Evolutionary conservation across 495 filamentous ascomycete species (phyloP).

Genomic region (Podospora pseudocomata): DNA sequence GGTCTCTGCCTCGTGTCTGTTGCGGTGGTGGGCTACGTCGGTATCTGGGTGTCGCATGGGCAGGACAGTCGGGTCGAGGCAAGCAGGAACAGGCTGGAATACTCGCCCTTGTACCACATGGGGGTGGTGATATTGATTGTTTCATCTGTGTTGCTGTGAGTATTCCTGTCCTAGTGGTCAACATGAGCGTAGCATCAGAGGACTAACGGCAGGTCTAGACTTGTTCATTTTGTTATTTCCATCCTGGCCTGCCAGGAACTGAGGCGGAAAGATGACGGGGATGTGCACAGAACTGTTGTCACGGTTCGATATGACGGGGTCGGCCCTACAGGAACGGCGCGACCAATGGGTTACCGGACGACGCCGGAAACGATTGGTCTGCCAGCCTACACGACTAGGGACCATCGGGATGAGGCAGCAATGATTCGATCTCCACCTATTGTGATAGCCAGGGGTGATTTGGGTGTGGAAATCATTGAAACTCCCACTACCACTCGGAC

Average conservation of each 20-base stretch:
- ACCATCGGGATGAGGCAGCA: neutral
- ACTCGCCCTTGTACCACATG: slow-evolving; percentile 21
- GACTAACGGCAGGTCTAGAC: slow-evolving; percentile 7
- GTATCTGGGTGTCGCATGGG: slow-evolving; percentile 25
- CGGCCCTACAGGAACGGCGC: slow-evolving; percentile 21
- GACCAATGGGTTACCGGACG: slow-evolving; percentile 16
- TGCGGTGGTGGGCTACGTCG: slow-evolving; percentile 24
- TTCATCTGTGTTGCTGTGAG: slow-evolving; percentile 17
- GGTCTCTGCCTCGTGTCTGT: slow-evolving; percentile 34
- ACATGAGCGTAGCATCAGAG: neutral
- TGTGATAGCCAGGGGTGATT: slow-evolving; percentile 10
- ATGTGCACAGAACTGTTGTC: slow-evolving; percentile 8
- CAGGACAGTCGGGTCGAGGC: slow-evolving; percentile 10
- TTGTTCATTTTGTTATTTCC: slow-evolving; percentile 23
- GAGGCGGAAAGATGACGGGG: slow-evolving; percentile 17
- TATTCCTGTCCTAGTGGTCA: neutral
- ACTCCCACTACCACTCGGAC: neutral
- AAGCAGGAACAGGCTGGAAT: slow-evolving; percentile 2
- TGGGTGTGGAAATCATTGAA: slow-evolving; percentile 3
- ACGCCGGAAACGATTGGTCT: slow-evolving; percentile 11
- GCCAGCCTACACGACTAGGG: slow-evolving; percentile 11
- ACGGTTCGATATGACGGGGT: slow-evolving; percentile 26
- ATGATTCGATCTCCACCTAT: neutral
- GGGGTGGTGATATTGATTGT: slow-evolving; percentile 22
- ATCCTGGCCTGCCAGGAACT: slow-evolving; percentile 24